Percentiles rank a stretch among this genome's conserved stretches.
phyloP scores from a whole-genome alignment of 768 basidiomycete species.

The Neoboletus brunneissimus region DNA sequence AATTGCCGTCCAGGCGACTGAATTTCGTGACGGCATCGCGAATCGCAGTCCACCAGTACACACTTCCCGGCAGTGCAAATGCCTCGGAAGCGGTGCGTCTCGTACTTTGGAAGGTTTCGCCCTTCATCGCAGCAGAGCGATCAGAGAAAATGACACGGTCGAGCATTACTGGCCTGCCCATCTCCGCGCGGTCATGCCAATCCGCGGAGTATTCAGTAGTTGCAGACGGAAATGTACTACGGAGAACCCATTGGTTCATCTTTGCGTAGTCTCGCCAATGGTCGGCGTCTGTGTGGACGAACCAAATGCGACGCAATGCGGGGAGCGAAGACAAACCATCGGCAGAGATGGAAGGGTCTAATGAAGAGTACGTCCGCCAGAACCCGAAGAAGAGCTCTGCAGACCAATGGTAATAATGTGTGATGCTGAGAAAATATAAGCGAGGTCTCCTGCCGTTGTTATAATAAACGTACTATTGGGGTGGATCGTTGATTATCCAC shows the following conservation, averaged over 20 bases:
- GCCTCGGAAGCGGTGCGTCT: constrained; percentile 76
- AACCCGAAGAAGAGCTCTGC: constrained; percentile 91
- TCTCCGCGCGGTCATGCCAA: constrained; percentile 75
- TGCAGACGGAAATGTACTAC: constrained; percentile 75
- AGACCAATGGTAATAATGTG: constrained; percentile 92
- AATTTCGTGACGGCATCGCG: constrained; percentile 71
- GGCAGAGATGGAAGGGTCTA: constrained; percentile 66
- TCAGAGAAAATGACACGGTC: constrained; percentile 87
- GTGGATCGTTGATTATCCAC: constrained; percentile 82
- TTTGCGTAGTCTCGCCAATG: constrained; percentile 90
- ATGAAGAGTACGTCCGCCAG: constrained; percentile 85
- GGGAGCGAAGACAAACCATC: constrained; percentile 72
- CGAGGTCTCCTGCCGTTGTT: not conserved
- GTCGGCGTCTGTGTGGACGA: constrained; percentile 67
- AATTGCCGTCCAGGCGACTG: constrained; percentile 51
- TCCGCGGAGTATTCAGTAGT: constrained; percentile 80
- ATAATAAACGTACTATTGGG: constrained; percentile 64
- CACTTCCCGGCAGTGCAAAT: constrained; percentile 70
- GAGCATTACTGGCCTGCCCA: constrained; percentile 69
- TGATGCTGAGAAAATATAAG: constrained; percentile 50
- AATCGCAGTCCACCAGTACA: constrained; percentile 82
- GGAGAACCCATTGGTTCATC: constrained; percentile 88
- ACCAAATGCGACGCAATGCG: constrained; percentile 69
- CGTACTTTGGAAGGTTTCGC: constrained; percentile 61
- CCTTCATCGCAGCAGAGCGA: constrained; percentile 78